Evolutionary conservation across 2,329 filamentous ascomycete genomes (phyloP).

Genomic region (Bipolaris sorokiniana): DNA sequence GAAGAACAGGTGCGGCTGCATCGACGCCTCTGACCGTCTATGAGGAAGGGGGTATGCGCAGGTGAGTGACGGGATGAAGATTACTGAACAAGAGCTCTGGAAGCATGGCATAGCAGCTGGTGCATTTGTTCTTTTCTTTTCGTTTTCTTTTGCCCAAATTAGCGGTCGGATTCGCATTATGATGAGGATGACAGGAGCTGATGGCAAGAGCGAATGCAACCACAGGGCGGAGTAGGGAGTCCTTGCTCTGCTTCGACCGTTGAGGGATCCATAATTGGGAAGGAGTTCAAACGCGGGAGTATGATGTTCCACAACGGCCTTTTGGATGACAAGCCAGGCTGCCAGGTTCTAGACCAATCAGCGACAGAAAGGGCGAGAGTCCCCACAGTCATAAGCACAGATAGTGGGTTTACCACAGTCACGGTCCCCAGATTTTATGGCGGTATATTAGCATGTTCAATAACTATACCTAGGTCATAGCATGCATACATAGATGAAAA

Average conservation of each 20-base stretch:
- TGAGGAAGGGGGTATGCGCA: neutral
- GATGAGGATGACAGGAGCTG: neutral
- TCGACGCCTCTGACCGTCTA: constrained; percentile 7
- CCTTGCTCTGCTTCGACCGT: neutral
- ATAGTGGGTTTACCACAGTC: neutral
- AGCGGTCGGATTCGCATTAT: constrained; percentile 1
- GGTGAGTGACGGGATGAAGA: neutral
- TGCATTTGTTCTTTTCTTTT: constrained; percentile 10
- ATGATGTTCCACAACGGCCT: constrained; percentile 1
- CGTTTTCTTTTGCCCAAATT: constrained; percentile 7
- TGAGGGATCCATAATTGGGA: constrained; percentile 5
- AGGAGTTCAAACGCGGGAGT: constrained; percentile 1
- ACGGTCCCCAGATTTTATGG: constrained; percentile 1
- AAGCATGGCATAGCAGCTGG: neutral
- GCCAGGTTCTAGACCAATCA: neutral
- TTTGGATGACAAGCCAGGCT: neutral
- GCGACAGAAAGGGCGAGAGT: neutral
- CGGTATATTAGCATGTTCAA: neutral
- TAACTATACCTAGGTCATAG: neutral
- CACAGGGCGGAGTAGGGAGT: constrained; percentile 6
- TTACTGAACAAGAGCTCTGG: neutral
- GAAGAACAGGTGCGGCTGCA: constrained; percentile 29
- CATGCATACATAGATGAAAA: neutral
- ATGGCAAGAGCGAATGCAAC: neutral
- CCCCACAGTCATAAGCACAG: neutral